phyloP scores from a whole-genome alignment of 2,329 filamentous ascomycete genomes.

The Mycosphaerella sp. region DNA sequence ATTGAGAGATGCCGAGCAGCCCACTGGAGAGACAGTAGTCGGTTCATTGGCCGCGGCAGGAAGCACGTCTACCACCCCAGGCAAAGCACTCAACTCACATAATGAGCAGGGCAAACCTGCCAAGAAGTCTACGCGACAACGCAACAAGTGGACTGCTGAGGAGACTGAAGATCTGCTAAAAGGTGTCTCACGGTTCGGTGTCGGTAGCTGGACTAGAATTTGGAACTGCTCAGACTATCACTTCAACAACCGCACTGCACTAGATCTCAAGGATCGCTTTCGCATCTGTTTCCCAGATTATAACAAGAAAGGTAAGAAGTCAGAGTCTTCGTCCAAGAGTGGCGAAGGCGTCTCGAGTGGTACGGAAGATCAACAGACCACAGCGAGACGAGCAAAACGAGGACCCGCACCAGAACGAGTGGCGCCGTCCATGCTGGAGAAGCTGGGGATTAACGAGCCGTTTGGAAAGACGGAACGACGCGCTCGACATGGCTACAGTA shows the following conservation, averaged over 20 bases:
- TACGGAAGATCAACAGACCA: not conserved
- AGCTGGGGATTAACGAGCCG: slow-evolving; percentile 46
- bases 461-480: slow-evolving; percentile 48
- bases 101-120: slow-evolving; percentile 17
- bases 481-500: slow-evolving; percentile 51
- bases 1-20: not conserved
- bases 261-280: slow-evolving; percentile 58
- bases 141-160: slow-evolving; percentile 56
- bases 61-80: slow-evolving; percentile 8
- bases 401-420: slow-evolving; percentile 24
- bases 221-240: slow-evolving; percentile 50
- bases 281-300: slow-evolving; percentile 28
- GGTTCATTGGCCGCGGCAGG: not conserved
- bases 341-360: not conserved
- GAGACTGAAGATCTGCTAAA: slow-evolving; percentile 54
- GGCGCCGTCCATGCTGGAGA: slow-evolving; percentile 33
- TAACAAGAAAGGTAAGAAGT: slow-evolving; percentile 16
- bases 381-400: slow-evolving; percentile 17
- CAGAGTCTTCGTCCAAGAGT: not conserved
- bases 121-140: slow-evolving; percentile 20
- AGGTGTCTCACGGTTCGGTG: slow-evolving; percentile 56
- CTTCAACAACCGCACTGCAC: slow-evolving; percentile 54
- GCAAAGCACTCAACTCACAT: slow-evolving; percentile 25
- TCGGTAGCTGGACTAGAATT: slow-evolving; percentile 61
- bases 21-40: not conserved